Conservation (phyloP, 257 asterid genomes). For the Nyctanthes arbortristis region DNA sequence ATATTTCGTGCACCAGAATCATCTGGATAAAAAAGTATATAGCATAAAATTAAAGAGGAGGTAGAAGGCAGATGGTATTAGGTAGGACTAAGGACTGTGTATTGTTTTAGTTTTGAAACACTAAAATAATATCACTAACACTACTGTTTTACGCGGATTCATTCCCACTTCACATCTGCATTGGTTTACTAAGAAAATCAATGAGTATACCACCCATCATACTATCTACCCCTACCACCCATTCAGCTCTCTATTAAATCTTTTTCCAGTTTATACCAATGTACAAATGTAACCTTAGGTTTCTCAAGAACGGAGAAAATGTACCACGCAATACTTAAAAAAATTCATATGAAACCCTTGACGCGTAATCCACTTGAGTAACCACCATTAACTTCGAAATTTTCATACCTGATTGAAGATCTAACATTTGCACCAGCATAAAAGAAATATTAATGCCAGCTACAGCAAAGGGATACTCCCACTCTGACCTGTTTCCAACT, state of each 20-base stretch:
- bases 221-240: not conserved
- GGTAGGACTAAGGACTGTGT: too few relatives aligned
- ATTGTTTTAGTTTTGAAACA: too few relatives aligned
- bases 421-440: constrained; percentile 92
- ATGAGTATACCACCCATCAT: too few relatives aligned
- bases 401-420: constrained; percentile 84
- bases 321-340: not conserved
- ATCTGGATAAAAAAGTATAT: too few relatives aligned
- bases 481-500: constrained; percentile 84
- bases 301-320: not conserved
- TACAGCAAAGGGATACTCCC: constrained; percentile 99
- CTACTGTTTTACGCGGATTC: too few relatives aligned
- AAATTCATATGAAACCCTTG: not conserved
- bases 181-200: too few relatives aligned
- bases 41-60: too few relatives aligned
- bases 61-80: too few relatives aligned
- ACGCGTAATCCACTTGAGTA: not conserved
- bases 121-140: too few relatives aligned
- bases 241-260: not conserved
- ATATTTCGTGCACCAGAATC: too few relatives aligned
- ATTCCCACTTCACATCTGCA: too few relatives aligned
- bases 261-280: constrained; percentile 7
- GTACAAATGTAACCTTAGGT: constrained; percentile 3
- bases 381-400: not conserved
- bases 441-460: constrained; percentile 96